phyloP scores from a whole-genome alignment of 2,329 filamentous ascomycete species.

The Trichoderma sp. region DNA sequence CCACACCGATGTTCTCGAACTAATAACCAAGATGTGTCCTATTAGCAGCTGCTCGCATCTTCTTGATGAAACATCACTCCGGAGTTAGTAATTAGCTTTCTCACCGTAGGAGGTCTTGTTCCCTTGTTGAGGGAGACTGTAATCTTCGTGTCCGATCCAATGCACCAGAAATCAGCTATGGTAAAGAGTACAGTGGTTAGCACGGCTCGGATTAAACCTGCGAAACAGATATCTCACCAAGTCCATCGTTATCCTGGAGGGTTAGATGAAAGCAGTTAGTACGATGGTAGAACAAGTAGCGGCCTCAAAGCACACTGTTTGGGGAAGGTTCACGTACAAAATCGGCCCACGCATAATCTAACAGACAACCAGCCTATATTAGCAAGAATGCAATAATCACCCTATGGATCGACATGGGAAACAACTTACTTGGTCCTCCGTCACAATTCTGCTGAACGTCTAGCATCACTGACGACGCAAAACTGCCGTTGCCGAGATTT shows the following conservation, averaged over 20 bases:
- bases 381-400: neutral
- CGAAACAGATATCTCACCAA: neutral
- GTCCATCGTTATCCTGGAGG: neutral
- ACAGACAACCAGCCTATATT: too few relatives aligned
- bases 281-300: neutral
- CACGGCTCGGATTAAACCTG: neutral
- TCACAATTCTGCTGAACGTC: neutral
- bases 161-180: neutral
- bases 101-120: neutral
- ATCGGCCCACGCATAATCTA: neutral
- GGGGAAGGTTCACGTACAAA: neutral
- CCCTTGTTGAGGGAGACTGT: constrained; percentile 1
- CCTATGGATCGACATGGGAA: neutral
- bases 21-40: neutral
- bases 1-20: neutral
- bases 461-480: neutral
- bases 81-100: neutral
- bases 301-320: neutral
- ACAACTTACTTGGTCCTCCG: neutral
- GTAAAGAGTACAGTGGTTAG: neutral
- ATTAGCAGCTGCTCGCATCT: neutral
- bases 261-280: neutral
- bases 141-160: neutral
- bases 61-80: neutral
- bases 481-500: neutral